Percentiles rank a stretch among this genome's conserved stretches.
These are phyloP conservation scores for Vitis rotundifolia DNA, from an alignment of 164 flowering plant species.

Conservation along the genomic window DNA sequence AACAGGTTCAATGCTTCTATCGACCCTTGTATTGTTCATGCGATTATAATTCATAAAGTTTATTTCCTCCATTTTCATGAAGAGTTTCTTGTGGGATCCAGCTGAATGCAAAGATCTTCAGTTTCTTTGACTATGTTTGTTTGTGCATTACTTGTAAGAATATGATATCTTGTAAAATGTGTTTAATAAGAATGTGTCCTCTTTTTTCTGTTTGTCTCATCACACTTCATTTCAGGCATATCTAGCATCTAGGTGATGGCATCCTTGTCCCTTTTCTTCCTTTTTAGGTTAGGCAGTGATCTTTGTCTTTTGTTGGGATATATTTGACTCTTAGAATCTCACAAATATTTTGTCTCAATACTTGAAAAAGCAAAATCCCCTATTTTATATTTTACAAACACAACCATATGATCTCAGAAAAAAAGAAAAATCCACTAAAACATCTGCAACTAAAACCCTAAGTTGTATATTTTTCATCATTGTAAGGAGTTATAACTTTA, in stretches of 20 bases:
- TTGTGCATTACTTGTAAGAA: slow-evolving; percentile 9
- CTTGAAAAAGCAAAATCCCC: no score
- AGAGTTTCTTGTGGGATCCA: not conserved
- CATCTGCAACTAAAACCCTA: no score
- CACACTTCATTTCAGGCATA: no score
- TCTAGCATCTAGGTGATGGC: no score
- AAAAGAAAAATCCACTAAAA: no score
- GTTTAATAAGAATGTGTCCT: not conserved
- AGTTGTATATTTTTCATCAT: not conserved
- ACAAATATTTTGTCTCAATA: no score
- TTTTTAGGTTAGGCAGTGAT: not conserved
- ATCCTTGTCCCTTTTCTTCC: not conserved
- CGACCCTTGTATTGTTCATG: slow-evolving; percentile 4
- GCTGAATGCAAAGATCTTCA: slow-evolving; percentile 8
- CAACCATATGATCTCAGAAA: no score
- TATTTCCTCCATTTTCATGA: slow-evolving; percentile 5
- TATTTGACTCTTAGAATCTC: no score
- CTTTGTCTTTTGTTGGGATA: no score
- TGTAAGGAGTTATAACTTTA: not conserved
- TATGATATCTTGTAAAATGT: slow-evolving; percentile 11
- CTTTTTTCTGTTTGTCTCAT: no score
- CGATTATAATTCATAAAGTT: slow-evolving; percentile 13
- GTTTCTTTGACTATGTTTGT: slow-evolving; percentile 7
- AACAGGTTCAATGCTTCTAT: slow-evolving; percentile 12
- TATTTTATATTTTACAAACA: no score